Base-by-base conservation (phyloP, 805 yeast species). In the Zygosaccharomyces bisporus region DNA sequence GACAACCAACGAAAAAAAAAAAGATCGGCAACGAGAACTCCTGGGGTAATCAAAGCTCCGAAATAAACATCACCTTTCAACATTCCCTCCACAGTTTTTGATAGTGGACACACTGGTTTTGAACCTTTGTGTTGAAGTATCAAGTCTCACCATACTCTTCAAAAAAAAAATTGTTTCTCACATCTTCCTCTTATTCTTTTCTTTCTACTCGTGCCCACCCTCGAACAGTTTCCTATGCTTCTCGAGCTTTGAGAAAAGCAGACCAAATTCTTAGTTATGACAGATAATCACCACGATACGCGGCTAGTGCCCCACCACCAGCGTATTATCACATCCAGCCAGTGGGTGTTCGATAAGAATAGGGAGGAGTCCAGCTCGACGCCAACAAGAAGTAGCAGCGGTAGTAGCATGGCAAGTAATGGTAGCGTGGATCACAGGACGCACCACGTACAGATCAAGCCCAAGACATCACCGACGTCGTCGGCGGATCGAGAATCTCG, bases 321-420 rank as follows among this genome's bases (percentile, higher is more conserved):
- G 48, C 51, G 57, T 19, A 53, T 51, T 27, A 51, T 50, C 4
- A 49, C 57, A 12, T 51, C 53, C n/a, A 49, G 46, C 29, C 55
- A 49, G 37, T 53, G 55, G 55, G 52, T 51, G 29, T 45, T 53
- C 34, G 50, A 48, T 17, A 41, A 49, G 34, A 41, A 39, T 30
- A 44, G 43, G 23, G 41, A 39, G 32, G 46, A 41, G 37, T 38
- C 20, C 34, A 34, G 27, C 7, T 37, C 44, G 20, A 41, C 37
- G 13, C 39, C 32, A 9, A 29, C 24, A 12, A 19, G 31, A 5
- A 30, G 30, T 14, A 39, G 35, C 14, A 19, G 35, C 13, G 30
- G 9, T 9, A 4, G 35, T 21, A 41, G 39, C n/a, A 19, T 30
- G 33, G 32, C 23, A 14, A 17, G 27, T 18, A 23, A 20, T 16